Evolutionary conservation across 2,329 filamentous ascomycete genomes (phyloP), one percentile per base, ranked within the genome.

Genomic region (Colletotrichum tanaceti): DNA sequence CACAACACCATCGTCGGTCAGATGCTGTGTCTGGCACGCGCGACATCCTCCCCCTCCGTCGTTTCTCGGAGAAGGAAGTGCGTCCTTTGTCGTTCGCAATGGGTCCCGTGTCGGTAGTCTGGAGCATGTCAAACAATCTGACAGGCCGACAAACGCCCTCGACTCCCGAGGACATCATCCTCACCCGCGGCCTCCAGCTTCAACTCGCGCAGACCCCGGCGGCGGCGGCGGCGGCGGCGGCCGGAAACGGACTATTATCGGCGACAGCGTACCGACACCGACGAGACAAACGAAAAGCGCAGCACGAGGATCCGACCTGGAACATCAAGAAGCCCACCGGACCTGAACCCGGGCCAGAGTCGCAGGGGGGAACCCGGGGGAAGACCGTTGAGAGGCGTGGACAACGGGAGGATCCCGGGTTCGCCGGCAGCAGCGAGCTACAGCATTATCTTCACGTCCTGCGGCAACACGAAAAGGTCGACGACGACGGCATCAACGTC

Each of bases 401-500:
- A 10, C 5, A 53, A 1, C 50, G n/a, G n/a, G n/a, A 22, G 11
- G 5, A 5, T 39, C 6, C 32, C 5, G 50, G 5, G 9, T 22
- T 14, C 32, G 11, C 32, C 1, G n/a, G 18, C n/a, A 11, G 28
- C 5, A 18, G 32, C 11, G 57, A 58, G 6, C n/a, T 58, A 3
- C 43, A 18, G 5, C 57, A 47, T 18, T 58, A 58, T 38, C 43
- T 58, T 5, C 43, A 58, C n/a, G 43, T 58, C 22, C 43, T 58
- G 3, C 28, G 11, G 2, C 43, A 58, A 47, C 50, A 46, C 43
- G 28, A n/a, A n/a, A n/a, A 49, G 5, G 1, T 9, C 28, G 10
- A 47, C n/a, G n/a, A n/a, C n/a, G 28, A 13, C n/a, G n/a, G n/a
- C 13, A 6, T 10, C 43, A 18, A 11, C 10, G 28, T 39, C 32